These are phyloP conservation scores for Cardamine occulta DNA, from an alignment of 345 rosid genomes.

Conservation along the genomic window DNA sequence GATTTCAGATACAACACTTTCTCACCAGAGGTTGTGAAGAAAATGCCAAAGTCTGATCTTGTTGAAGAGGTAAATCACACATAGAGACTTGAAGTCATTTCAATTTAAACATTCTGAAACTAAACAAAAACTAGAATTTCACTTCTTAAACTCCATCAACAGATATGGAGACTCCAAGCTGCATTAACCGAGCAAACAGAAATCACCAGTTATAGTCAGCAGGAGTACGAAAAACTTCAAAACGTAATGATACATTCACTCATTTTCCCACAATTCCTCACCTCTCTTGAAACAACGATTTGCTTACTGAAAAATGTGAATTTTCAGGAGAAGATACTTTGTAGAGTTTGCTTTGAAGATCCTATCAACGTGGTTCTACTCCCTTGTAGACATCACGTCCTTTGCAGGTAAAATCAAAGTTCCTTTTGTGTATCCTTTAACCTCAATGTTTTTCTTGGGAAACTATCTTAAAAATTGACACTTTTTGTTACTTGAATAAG, in stretches of 20 bases:
- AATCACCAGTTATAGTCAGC: conserved; percentile 68
- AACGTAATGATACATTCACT: conserved; percentile 50
- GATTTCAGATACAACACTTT: conserved; percentile 76
- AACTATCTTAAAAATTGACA: neutral
- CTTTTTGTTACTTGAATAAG: neutral
- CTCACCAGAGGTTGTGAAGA: conserved; percentile 79
- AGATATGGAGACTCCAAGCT: conserved; percentile 82
- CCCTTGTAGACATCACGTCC: conserved; percentile 85
- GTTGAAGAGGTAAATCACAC: conserved; percentile 67
- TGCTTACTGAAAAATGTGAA: conserved; percentile 9
- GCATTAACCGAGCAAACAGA: conserved; percentile 75
- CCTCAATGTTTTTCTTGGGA: neutral
- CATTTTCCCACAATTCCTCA: neutral
- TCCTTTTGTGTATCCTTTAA: neutral
- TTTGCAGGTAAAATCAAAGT: conserved; percentile 65
- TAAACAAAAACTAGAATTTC: neutral
- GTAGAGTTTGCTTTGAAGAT: conserved; percentile 88
- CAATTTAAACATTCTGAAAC: neutral
- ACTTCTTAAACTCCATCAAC: conserved; percentile 18
- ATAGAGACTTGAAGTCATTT: neutral
- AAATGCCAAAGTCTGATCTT: conserved; percentile 78
- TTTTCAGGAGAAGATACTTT: conserved; percentile 84
- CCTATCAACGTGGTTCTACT: conserved; percentile 75
- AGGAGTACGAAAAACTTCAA: conserved; percentile 84
- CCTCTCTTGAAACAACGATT: neutral